Evolutionary conservation across 2,329 filamentous ascomycete species (phyloP), one percentile per base, ranked within the genome.

Genomic region (Pseudogymnoascus sp.): DNA sequence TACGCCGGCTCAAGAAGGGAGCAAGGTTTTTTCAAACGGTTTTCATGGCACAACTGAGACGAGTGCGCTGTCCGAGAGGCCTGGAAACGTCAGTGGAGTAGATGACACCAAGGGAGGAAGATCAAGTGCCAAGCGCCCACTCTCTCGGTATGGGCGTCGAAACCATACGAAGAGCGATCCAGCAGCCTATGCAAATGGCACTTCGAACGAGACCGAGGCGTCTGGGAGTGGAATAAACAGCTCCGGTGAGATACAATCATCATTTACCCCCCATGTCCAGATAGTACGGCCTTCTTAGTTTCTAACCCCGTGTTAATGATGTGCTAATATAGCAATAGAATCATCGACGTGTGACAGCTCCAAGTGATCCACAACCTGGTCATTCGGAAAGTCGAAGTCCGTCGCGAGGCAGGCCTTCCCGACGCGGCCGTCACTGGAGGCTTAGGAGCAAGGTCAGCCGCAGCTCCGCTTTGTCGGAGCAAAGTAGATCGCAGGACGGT

Each of bases 371-470:
- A 4, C 68, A 67, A 19, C 40, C 64, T 19, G 40, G 59, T 37
- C 43, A 62, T 35, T 67, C 67, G 43, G 66, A 70, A n/a, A 24
- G 6, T 28, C 38, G 46, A 26, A 40, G 56, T 24, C 19, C 37
- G 2, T 53, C 64, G 31, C 66, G 66, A 33, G 62, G 53, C 28
- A 62, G 61, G 62, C 67, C 69, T 59, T 22, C 40, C 41, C 65
- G 67, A 24, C 69, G 70, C 19, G 63, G 59, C 60, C 68, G 70
- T n/a, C 69, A 72, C 61, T 72, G 70, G 71, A 62, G 71, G 63
- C 60, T 70, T 40, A 71, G 68, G 60, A 69, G 71, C 43, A 56
- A 56, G n/a, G 50, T 33, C 50, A 16, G 50, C 12, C 50, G 50
- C 26, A 12, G 28, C 10, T 56, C 50, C 6, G 50, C 50, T 12